A percentile compares a stretch with the other conserved stretches of the same genome.
Evolutionary conservation across 108 stramenopile genomes (phyloP).

Genomic region (Asterionellopsis glacialis): DNA sequence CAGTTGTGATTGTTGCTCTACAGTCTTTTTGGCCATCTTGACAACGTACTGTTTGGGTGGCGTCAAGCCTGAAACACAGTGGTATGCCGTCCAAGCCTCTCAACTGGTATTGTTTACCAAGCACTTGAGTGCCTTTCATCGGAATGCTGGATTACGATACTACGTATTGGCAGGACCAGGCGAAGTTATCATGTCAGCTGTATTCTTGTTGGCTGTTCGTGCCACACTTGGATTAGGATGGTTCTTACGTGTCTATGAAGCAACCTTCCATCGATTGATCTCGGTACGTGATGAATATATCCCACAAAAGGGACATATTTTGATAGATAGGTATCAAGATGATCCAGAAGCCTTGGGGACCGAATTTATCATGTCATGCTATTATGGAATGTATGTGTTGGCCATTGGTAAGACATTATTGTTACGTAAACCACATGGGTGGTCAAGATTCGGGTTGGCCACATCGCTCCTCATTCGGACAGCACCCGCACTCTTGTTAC

Average conservation of each 20-base stretch:
- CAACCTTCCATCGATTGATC: conserved; percentile 40
- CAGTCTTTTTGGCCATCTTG: conserved; percentile 76
- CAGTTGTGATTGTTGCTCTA: conserved; percentile 70
- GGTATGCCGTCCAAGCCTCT: conserved; percentile 84
- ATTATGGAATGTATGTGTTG: conserved; percentile 59
- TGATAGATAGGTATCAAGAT: conserved; percentile 44
- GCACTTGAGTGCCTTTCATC: conserved; percentile 81
- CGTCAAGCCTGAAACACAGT: conserved; percentile 51
- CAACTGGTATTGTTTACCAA: conserved; percentile 83
- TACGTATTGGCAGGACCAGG: conserved; percentile 84
- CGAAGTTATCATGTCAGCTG: conserved; percentile 65
- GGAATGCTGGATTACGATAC: conserved; percentile 81
- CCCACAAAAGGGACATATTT: conserved; percentile 16
- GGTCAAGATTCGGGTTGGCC: conserved; percentile 77
- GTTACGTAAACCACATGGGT: conserved; percentile 59
- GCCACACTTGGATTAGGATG: conserved; percentile 76
- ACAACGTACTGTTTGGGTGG: conserved; percentile 78
- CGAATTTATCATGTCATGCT: conserved; percentile 52
- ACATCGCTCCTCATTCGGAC: conserved; percentile 72
- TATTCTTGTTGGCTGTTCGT: conserved; percentile 54
- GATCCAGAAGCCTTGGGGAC: conserved; percentile 44
- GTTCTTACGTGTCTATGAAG: conserved; percentile 52
- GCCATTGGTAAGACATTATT: conserved; percentile 60
- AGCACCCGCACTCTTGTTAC: conserved; percentile 64
- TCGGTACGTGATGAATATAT: conserved; percentile 24